Base-by-base conservation (phyloP, 83 land plant genomes). In the Larix sibirica region DNA sequence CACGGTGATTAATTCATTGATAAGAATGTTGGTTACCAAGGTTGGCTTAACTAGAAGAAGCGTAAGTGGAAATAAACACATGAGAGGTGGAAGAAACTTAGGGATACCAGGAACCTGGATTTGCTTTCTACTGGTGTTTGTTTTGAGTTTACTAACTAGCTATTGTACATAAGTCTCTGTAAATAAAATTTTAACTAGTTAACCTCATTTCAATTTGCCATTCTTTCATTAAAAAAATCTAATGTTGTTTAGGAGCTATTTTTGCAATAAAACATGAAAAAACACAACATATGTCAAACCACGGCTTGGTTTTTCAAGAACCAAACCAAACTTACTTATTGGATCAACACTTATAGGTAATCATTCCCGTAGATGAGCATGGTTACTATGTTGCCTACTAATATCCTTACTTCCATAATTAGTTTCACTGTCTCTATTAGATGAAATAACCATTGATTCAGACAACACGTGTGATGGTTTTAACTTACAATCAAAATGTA, bases 21-120 rank as follows among this genome's bases (percentile, higher is more conserved):
- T 50, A 47, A 60, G 61, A 86, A 89, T 83, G 90, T 83, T 21
- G 95, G 94, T 83, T 98, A 98, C 83, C 87, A 87, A 82, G 93
- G 93, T n/a, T 98, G 99, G 99, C 94, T 98, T 73, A 90, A 93
- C 79, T 77, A 87, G 28, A 96, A 90, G 89, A 98, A 98, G 81
- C 86, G 95, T 56, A 98, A 98, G 71, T 96, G 99, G 99, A 96
- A 90, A 83, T 91, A 93, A 38, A 83, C 82, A 63, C 88, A 92
- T 8, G 96, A 96, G 21, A 87, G 85, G 75, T 85, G 92, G 77
- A 98, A 95, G 83, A 88, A 85, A 68, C 86, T 84, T 77, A 95
- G 94, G 95, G 91, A 83, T 47, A 33, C 38, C 2, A 36, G 31
- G 21, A 50, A 20, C 61, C 18, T 47, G 83, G 50, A 74, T 73